Evolutionary conservation across 441 rosid species (phyloP).

Genomic region (Populus hybrid): DNA sequence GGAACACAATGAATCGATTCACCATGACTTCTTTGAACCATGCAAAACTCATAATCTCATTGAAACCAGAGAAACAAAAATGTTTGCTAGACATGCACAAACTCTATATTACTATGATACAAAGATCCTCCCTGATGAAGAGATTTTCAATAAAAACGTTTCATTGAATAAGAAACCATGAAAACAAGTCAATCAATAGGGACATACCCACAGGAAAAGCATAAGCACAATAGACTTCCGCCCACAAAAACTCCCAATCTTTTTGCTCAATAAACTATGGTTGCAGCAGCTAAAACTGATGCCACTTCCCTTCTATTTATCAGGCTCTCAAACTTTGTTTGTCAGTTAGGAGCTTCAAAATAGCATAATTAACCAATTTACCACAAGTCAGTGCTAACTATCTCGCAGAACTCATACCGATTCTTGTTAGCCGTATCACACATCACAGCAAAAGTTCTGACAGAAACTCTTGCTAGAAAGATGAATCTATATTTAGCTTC

Average conservation of each 20-base stretch:
- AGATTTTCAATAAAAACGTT: neutral
- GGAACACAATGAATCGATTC: neutral
- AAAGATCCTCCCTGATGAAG: neutral
- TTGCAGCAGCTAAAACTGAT: neutral
- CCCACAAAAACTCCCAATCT: neutral
- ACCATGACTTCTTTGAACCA: neutral
- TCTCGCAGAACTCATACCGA: neutral
- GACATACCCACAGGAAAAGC: neutral
- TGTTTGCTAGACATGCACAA: too few species aligned
- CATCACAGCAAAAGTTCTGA: slow-evolving; percentile 3
- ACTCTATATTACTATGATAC: neutral
- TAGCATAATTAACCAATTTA: neutral
- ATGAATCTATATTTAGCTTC: neutral
- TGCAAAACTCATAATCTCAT: neutral
- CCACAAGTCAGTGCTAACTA: neutral
- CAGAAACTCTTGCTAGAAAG: neutral
- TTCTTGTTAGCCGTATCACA: neutral
- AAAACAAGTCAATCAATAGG: neutral
- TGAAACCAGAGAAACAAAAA: neutral
- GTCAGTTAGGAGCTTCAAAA: neutral
- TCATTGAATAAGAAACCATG: neutral
- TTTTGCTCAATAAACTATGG: neutral
- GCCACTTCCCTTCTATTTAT: neutral
- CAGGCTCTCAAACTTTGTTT: neutral
- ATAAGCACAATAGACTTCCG: neutral